phyloP scores from a whole-genome alignment of 1,139 yeast genomes.

The Suhomyces maxii region DNA sequence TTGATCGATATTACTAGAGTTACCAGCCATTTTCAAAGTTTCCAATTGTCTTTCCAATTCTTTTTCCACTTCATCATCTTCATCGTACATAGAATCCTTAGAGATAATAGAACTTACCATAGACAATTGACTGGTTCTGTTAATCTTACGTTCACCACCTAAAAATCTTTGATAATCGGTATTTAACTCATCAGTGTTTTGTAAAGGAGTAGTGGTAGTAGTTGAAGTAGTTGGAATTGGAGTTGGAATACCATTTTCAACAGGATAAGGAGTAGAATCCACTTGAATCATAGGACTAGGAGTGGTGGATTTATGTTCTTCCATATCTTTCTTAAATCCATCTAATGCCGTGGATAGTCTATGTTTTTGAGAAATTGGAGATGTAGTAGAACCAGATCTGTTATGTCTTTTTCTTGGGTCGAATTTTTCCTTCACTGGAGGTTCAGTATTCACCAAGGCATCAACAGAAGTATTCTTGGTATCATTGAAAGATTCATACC shows the following conservation, averaged over 20 bases:
- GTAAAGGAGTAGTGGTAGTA: constrained; percentile 19
- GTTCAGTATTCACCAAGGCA: constrained; percentile 1
- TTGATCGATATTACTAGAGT: constrained; percentile 4
- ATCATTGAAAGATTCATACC: constrained; percentile 15
- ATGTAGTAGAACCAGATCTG: background rate
- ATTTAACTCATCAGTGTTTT: constrained; percentile 11
- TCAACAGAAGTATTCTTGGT: constrained; percentile 22
- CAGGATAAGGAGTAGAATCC: constrained; percentile 10
- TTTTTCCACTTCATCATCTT: constrained; percentile 38
- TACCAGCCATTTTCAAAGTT: constrained; percentile 33
- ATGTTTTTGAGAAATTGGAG: constrained; percentile 5
- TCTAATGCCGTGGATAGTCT: constrained; percentile 33
- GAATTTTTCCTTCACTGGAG: constrained; percentile 2
- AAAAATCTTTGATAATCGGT: constrained; percentile 36
- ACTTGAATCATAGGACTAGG: background rate
- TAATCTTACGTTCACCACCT: constrained; percentile 11
- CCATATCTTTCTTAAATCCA: constrained; percentile 32
- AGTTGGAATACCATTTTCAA: background rate
- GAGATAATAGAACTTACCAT: constrained; percentile 48
- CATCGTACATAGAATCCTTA: constrained; percentile 28
- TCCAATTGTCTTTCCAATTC: constrained; percentile 45
- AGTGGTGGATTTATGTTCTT: constrained; percentile 19
- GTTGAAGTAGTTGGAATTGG: background rate
- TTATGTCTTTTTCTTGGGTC: constrained; percentile 10
- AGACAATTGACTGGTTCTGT: constrained; percentile 39